Evolutionary conservation across 208 protist genomes (phyloP), one percentile per base, ranked within the genome.

Genomic region (Trypanosoma lewisi): DNA sequence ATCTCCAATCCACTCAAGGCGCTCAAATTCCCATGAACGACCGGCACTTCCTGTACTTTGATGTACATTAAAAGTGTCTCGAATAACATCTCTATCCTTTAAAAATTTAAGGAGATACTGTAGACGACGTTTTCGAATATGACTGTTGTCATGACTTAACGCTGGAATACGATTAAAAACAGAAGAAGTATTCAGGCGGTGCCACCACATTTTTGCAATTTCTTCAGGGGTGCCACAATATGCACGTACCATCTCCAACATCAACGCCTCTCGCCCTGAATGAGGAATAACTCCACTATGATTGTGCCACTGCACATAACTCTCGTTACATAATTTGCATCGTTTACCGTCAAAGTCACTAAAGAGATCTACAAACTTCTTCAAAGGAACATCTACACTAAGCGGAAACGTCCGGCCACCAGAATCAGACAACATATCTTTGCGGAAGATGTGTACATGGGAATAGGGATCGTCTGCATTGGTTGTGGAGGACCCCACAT

Each of bases 271-370:
- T 2, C 89, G 71, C 14, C 84, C 89, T 12, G 45, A 44, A 67
- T 95, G 89, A 14, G 89, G 85, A 42, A 93, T 85, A 27, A 74
- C 66, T 47, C 44, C 41, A 51, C 70, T 42, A 73, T 95, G 89
- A 6, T 63, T 62, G 71, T 83, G 76, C 89, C 89, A 95, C 61
- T 87, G 78, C 28, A 83, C 27, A 62, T 84, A 90, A 30, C 78
- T 66, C 59, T 95, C 89, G 63, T 93, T 95, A 70, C 89, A 95
- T 59, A 95, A 62, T 59, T 90, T 91, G 63, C 89, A 95, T 4
- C 86, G 83, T 52, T 85, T 86, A 7, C 58, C 63, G 8, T 91
- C 86, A 63, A 77, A 91, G 53, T 95, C 86, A 57, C 70, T 80
- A 63, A 95, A 95, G 64, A 85, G 63, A 28, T 93, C 89, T n/a